Conservation (phyloP, 345 rosid genomes). For the Abelmoschus esculentus region DNA sequence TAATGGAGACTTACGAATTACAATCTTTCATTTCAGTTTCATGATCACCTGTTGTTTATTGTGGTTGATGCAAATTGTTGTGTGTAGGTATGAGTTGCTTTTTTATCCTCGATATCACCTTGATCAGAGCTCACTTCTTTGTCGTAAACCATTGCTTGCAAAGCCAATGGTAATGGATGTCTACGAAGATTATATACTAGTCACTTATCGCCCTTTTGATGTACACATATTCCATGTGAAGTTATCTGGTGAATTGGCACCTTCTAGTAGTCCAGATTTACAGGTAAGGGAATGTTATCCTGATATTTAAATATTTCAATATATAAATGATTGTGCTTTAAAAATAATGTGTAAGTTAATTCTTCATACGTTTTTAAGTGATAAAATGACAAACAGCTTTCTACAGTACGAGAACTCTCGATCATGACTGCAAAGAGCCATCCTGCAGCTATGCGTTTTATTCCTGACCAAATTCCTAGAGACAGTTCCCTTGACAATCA, state of each 20-base stretch:
- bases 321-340: not conserved
- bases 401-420: slow-evolving; percentile 99
- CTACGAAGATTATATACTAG: slow-evolving; percentile 74
- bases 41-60: slow-evolving; percentile 4
- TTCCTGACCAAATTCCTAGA: slow-evolving; percentile 75
- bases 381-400: slow-evolving; percentile 99
- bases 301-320: slow-evolving; percentile 5
- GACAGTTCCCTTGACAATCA: slow-evolving; percentile 38
- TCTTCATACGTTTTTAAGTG: slow-evolving; percentile 77
- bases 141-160: slow-evolving; percentile 76
- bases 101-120: slow-evolving; percentile 97
- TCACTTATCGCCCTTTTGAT: slow-evolving; percentile 83
- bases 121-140: slow-evolving; percentile 85
- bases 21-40: not conserved
- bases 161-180: slow-evolving; percentile 98
- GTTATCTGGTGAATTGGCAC: slow-evolving; percentile 67
- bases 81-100: slow-evolving; percentile 79
- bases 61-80: slow-evolving; percentile 7
- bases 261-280: slow-evolving; percentile 62
- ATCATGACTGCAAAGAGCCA: slow-evolving; percentile 99
- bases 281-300: slow-evolving; percentile 50
- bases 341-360: slow-evolving; percentile 15
- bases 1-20: not conserved
- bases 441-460: slow-evolving; percentile 99
- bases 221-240: slow-evolving; percentile 86